Base-by-base conservation (phyloP, 495 filamentous ascomycete species). In the Parachaetomium inaequale region DNA sequence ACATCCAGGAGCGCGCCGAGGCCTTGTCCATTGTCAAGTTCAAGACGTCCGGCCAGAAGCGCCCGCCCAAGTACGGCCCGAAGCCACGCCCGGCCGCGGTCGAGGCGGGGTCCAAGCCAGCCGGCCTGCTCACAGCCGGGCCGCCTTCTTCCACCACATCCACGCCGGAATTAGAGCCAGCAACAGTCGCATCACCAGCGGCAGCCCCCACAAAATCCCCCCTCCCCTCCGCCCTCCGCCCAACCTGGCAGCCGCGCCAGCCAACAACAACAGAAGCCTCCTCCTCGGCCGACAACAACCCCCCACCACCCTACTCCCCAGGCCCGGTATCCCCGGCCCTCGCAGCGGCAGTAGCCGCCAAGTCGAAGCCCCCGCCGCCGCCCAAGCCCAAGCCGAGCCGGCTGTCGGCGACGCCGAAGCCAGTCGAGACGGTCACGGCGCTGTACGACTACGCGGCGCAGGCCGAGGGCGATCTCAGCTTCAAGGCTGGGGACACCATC, bases 361-460 rank as follows among this genome's bases (percentile, higher is more conserved):
- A 88, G 65, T 79, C 89, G 2, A 92, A 87, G 62, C 79, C 88
- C 28, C 63, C 63, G 52, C 93, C 93, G 21, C 93, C 93, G 19
- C 93, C 93, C 23, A 91, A 78, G 75, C 92, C 93, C 8, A 98
- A 98, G 77, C 94, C 93, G 5, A 82, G 80, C 34, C 80, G 84
- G 43, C 82, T 98, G 42, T 84, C 76, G 70, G 87, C 82, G n/a
- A 79, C 77, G n/a, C 82, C 84, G 2, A 70, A 76, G 10, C n/a
- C n/a, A n/a, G 72, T 76, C 6, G 92, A 97, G 74, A 92, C 84
- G 7, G 92, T 86, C 29, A 92, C 87, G 12, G 91, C 91, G 17
- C 73, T 96, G 53, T 98, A 97, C 68, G 94, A 98, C 71, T 99
- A 96, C 70, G 90, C 96, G 63, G 94, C 94, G 21, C 92, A 97